Evolutionary conservation across 345 rosid genomes (phyloP), one percentile per base, ranked within the genome.

Genomic region (Schrenkiella parvula): DNA sequence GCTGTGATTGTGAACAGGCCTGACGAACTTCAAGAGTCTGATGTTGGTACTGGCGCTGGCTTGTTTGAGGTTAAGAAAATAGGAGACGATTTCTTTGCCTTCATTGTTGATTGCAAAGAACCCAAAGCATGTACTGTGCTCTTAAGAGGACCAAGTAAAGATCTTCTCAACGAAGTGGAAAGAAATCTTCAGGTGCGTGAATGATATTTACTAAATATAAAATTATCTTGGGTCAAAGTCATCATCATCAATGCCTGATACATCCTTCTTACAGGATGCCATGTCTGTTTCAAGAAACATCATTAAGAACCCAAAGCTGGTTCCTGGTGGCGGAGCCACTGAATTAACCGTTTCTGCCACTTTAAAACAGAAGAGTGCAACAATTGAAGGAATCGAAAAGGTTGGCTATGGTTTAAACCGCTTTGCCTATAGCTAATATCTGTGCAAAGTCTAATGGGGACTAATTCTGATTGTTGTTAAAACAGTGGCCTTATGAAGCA

Each of bases 401-500:
- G 98, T 91, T 51, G 37, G 64, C 18, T 5, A 25, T 60, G 32
- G 22, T 38, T 32, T 23, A 29, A 29, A 14, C 8, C 5, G 14
- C 21, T 57, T 41, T 12, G 2, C 66, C 18, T 29, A 50, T 34
- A 5, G 17, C 12, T 58, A 6, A 53, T 3, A 64, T 64, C 41
- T 47, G 28, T 47, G 38, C 32, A 48, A 26, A 7, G 46, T 35
- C 26, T 32, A 29, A 18, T 64, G 48, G 8, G 47, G 10, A 15
- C 32, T 26, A 64, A 57, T 12, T 44, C 54, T 57, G 26, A 25
- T 69, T 68, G 37, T 73, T 75, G 6, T 64, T 47, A 41, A 34
- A 73, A 59, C 86, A 91, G 97, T 93, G 97, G 97, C 97, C 97
- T 1, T 93, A 91, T 78, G 98, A 89, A 85, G 96, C 98, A 75